phyloP scores from a whole-genome alignment of 2,329 filamentous ascomycete species.

The Epichloe gansuensis region DNA sequence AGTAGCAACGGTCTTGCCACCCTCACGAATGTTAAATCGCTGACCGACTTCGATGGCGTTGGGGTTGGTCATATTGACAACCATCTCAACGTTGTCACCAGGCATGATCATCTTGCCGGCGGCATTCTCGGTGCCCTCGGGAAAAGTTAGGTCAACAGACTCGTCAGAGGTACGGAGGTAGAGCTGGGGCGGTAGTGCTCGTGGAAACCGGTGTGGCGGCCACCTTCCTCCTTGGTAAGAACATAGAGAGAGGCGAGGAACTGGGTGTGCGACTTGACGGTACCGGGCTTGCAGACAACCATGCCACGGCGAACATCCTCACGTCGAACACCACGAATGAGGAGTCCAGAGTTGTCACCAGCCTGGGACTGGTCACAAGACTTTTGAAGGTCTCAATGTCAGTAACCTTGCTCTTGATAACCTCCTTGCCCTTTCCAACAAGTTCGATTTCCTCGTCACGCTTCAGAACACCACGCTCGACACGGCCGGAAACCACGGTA shows the following conservation, averaged over 20 bases:
- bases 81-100: conserved; percentile 98
- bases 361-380: conserved; percentile 92
- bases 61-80: conserved; percentile 72
- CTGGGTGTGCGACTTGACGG: conserved; percentile 75
- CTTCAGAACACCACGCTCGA: conserved; percentile 91
- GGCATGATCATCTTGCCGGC: conserved; percentile 82
- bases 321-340: conserved; percentile 89
- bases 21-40: conserved; percentile 97
- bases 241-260: conserved; percentile 97
- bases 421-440: conserved; percentile 66
- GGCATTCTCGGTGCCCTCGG: conserved; percentile 65
- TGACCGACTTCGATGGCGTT: conserved; percentile 83
- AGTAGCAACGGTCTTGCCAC: conserved; percentile 79
- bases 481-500: conserved; percentile 92
- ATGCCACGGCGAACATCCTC: conserved; percentile 93
- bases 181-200: conserved; percentile 93
- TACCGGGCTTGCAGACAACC: conserved; percentile 77
- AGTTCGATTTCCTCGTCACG: conserved; percentile 91
- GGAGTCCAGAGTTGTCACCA: conserved; percentile 94
- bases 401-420: conserved; percentile 98
- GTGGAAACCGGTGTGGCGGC: conserved; percentile 89
- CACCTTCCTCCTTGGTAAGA: conserved; percentile 94
- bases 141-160: conserved; percentile 70
- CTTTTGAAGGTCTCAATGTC: conserved; percentile 99
- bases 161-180: conserved; percentile 88